These are phyloP conservation scores for Trichoderma sp. DNA, from an alignment of 2,329 filamentous ascomycete species.

Conservation along the genomic window DNA sequence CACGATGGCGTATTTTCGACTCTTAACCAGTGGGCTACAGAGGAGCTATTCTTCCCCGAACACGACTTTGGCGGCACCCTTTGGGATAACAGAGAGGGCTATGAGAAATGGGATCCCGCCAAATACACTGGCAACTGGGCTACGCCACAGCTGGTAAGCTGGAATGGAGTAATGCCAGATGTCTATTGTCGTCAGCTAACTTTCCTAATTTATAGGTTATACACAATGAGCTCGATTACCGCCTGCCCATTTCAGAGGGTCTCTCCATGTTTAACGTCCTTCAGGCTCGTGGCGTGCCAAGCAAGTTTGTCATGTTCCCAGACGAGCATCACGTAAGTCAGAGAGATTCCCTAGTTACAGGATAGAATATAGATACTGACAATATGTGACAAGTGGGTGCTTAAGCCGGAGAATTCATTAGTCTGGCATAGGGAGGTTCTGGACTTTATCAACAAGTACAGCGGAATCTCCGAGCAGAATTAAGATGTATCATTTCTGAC, in stretches of 20 bases:
- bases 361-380: neutral
- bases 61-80: constrained; percentile 63
- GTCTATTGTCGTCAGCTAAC: constrained; percentile 11
- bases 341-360: too few relatives aligned
- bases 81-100: constrained; percentile 60
- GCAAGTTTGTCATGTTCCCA: constrained; percentile 75
- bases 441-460: constrained; percentile 68
- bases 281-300: constrained; percentile 71
- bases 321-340: constrained; percentile 60
- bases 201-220: constrained; percentile 48
- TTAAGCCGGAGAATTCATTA: constrained; percentile 87
- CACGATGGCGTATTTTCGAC: constrained; percentile 84
- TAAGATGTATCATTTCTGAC: neutral
- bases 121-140: constrained; percentile 66
- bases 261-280: constrained; percentile 82
- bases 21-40: constrained; percentile 59
- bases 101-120: constrained; percentile 68
- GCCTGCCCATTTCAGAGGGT: constrained; percentile 80
- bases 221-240: constrained; percentile 86
- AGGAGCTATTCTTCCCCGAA: constrained; percentile 68
- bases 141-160: constrained; percentile 74
- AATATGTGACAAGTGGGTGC: constrained; percentile 60
- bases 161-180: neutral
- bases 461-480: constrained; percentile 39
- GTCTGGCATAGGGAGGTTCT: constrained; percentile 88